Percentiles rank a stretch among this genome's conserved stretches.
Conservation (phyloP, 2,329 filamentous ascomycete genomes). For the Aspergillus fumigatus region DNA sequence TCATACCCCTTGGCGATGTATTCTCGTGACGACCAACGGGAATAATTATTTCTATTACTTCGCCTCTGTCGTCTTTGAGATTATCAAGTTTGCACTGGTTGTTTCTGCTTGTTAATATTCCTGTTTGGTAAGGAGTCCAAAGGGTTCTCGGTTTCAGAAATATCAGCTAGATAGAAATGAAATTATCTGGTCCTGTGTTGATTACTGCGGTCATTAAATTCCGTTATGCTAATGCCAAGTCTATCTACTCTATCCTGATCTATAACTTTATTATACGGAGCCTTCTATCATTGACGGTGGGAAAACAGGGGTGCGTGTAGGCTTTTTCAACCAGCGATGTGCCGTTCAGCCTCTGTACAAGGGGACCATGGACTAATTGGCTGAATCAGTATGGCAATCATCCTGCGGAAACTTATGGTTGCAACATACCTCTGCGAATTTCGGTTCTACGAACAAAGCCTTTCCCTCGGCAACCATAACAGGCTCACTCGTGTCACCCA, state of each 20-base stretch:
- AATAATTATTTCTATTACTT: not conserved
- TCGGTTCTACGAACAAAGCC: slow-evolving; percentile 37
- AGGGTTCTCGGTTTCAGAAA: slow-evolving; percentile 2
- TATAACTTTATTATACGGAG: slow-evolving; percentile 4
- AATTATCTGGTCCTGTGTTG: slow-evolving; percentile 2
- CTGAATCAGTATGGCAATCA: not conserved
- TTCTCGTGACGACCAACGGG: not conserved
- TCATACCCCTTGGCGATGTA: not conserved
- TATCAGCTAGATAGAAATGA: slow-evolving; percentile 18
- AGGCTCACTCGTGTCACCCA: slow-evolving; percentile 17
- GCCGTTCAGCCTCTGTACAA: slow-evolving; percentile 19
- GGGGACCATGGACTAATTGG: slow-evolving; percentile 29
- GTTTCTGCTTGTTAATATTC: not conserved
- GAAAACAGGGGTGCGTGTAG: not conserved
- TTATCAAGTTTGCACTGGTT: not conserved
- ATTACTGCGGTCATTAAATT: not conserved
- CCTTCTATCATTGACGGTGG: not conserved
- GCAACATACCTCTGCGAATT: slow-evolving; percentile 31
- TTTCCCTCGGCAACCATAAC: slow-evolving; percentile 33
- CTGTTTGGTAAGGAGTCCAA: slow-evolving; percentile 13
- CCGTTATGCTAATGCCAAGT: not conserved
- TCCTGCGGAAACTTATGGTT: not conserved
- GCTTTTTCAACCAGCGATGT: not conserved
- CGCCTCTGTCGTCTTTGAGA: not conserved
- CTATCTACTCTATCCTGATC: slow-evolving; percentile 2